A percentile compares a stretch with the other conserved stretches of the same genome.
Evolutionary conservation across 2,329 filamentous ascomycete genomes (phyloP).

Genomic region (Boeremia lycopersici): DNA sequence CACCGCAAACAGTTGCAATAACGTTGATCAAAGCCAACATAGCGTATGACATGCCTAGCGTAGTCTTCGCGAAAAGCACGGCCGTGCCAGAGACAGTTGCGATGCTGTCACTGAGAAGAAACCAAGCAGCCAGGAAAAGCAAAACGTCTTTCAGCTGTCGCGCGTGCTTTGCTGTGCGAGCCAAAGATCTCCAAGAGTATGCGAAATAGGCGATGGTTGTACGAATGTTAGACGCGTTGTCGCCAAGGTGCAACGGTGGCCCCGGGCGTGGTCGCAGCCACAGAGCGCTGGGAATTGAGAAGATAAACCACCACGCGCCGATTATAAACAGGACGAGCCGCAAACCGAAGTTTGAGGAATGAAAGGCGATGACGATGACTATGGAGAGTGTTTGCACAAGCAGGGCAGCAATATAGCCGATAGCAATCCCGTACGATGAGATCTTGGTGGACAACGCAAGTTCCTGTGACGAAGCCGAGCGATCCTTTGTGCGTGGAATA

Average conservation of each 20-base stretch:
- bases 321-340: constrained; percentile 86
- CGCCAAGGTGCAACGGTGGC: constrained; percentile 63
- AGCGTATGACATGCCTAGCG: constrained; percentile 86
- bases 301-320: constrained; percentile 90
- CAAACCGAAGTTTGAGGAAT: constrained; percentile 81
- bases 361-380: constrained; percentile 65
- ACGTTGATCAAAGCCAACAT: constrained; percentile 92
- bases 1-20: constrained; percentile 82
- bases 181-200: constrained; percentile 87
- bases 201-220: constrained; percentile 74
- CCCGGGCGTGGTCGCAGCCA: constrained; percentile 90
- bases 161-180: constrained; percentile 77
- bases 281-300: constrained; percentile 84
- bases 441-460: constrained; percentile 86
- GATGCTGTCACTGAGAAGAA: constrained; percentile 90
- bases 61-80: constrained; percentile 93
- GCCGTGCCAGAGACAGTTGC: constrained; percentile 94
- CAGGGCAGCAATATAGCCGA: constrained; percentile 87
- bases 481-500: constrained; percentile 37
- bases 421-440: constrained; percentile 89
- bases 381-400: constrained; percentile 84
- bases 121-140: constrained; percentile 87
- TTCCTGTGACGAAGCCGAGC: constrained; percentile 62
- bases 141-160: constrained; percentile 73
- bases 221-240: constrained; percentile 37